A percentile compares a stretch with the other conserved stretches of the same genome.
phyloP scores from a whole-genome alignment of 108 stramenopile genomes.

The Pseudonitzschia multistriata region DNA sequence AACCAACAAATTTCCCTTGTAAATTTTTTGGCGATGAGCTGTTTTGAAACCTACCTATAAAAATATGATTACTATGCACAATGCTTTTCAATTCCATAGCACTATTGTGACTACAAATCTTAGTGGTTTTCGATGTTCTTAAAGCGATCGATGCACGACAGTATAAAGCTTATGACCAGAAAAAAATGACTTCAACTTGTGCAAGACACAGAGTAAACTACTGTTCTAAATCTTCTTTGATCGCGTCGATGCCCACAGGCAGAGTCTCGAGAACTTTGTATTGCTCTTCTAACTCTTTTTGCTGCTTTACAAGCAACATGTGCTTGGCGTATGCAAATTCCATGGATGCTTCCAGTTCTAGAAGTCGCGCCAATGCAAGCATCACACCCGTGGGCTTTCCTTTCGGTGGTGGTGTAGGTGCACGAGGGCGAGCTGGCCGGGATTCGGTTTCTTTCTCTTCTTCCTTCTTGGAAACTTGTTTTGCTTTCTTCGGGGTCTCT shows the following conservation, averaged over 20 bases:
- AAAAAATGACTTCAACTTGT: too few species aligned
- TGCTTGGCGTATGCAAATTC: constrained; percentile 61
- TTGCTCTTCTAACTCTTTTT: constrained; percentile 34
- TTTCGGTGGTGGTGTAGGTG: constrained; percentile 37
- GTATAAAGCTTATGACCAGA: too few species aligned
- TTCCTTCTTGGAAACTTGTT: background rate
- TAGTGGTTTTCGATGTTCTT: too few species aligned
- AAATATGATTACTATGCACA: too few species aligned
- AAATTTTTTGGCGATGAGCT: too few species aligned
- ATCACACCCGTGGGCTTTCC: constrained; percentile 41
- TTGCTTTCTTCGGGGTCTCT: background rate
- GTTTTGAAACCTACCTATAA: too few species aligned
- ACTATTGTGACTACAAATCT: too few species aligned
- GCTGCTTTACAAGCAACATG: constrained; percentile 32
- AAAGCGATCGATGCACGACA: too few species aligned
- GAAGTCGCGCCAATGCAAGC: constrained; percentile 37
- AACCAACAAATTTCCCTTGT: too few species aligned
- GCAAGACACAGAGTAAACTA: background rate
- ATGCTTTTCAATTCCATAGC: too few species aligned
- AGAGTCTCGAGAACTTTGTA: constrained; percentile 35
- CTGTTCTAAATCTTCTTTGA: constrained; percentile 44
- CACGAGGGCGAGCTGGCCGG: background rate
- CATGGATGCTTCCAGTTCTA: constrained; percentile 52
- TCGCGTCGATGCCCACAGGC: constrained; percentile 53
- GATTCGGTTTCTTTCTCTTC: constrained; percentile 8